Evolutionary conservation across 768 basidiomycete genomes (phyloP), one percentile per base, ranked within the genome.

Genomic region (Suillus subaureus): DNA sequence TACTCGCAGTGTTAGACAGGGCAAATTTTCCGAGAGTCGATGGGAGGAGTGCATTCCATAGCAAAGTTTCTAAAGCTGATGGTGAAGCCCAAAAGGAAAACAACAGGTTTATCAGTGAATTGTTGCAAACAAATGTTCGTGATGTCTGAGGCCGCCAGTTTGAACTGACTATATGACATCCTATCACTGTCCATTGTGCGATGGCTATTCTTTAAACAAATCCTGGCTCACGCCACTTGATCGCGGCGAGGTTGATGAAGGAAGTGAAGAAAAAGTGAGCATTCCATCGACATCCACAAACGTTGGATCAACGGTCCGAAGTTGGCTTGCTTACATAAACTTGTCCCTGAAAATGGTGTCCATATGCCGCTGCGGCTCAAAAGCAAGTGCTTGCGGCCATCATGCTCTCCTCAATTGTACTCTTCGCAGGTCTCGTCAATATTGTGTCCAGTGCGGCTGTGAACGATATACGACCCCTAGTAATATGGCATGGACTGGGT

Each of bases 401-500:
- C 4, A 74, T 75, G 71, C 39, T 71, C 51, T 0, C 49, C 56
- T 55, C 61, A 13, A 43, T 69, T 54, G 45, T 68, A 16, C 28
- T 65, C 33, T 72, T 70, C 52, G 64, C 75, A 42, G 63, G 64
- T 15, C 28, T 76, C 35, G 37, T 60, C 8, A 8, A 57, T 47
- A 39, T 69, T n/a, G 68, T 45, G 26, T 66, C 62, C 15, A 57
- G 72, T 57, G 66, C 66, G 39, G 49, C 65, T 16, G 65, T 69
- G 39, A 69, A 62, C 21, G 26, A 69, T 11, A 37, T 78, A 47
- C 80, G 88, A 31, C 88, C 90, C 9, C 80, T 92, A 23, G 90
- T 92, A 35, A 75, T 92, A 61, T 92, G 91, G 91, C 91, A 92
- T 75, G 91, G 91, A 40, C 72, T 92, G 82, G 91, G 93, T n/a